Base-by-base conservation (phyloP, 129 eudicot species). In the Ambrosia artemisiifolia region DNA sequence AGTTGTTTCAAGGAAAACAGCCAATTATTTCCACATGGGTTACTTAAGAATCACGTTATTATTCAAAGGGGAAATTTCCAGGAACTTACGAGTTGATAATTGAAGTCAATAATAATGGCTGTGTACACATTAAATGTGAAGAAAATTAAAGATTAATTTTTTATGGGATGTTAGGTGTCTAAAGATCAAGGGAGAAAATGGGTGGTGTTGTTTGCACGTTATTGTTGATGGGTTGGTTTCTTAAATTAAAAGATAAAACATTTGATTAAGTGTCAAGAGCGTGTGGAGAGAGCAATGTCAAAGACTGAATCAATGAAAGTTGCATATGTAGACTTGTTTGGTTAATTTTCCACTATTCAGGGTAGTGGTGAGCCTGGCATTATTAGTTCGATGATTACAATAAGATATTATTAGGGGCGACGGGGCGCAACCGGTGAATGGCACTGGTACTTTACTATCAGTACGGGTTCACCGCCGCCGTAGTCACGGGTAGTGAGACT, bases 181-280 rank as follows among this genome's bases (percentile, higher is more conserved):
- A 19, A 36, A 32, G 12, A 46, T 61, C 2, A 11, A 7, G 46
- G 43, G 46, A 57, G 74, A 36, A 68, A 18, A 47, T 76, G 80
- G 42, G 74, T 30, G 35, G 16, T 40, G 77, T 70, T 16, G 81
- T 50, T 78, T 63, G 81, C 81, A 78, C 81, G 81, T 78, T 63
- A 71, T 47, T 50, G 49, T 78, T 70, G 72, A 70, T 70, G 75
- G 50, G 71, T n/a, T 43, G 57, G 47, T 77, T 62, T 49, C 47
- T 62, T 77, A 1, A 49, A 61, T 32, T 49, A 16, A 36, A 77
- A 24, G 81, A 12, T 8, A 67, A 54, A 72, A 19, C 32, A 7
- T 48, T 46, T 33, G 17, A 35, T 54, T n/a, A 71, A 18, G 24
- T 33, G 32, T 35, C 65, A 16, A 40, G 18, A 55, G 33, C 33